A percentile compares a stretch with the other conserved stretches of the same genome.
Evolutionary conservation across 176 grass and related monocot genomes (phyloP).

Genomic region (Lolium perenne): DNA sequence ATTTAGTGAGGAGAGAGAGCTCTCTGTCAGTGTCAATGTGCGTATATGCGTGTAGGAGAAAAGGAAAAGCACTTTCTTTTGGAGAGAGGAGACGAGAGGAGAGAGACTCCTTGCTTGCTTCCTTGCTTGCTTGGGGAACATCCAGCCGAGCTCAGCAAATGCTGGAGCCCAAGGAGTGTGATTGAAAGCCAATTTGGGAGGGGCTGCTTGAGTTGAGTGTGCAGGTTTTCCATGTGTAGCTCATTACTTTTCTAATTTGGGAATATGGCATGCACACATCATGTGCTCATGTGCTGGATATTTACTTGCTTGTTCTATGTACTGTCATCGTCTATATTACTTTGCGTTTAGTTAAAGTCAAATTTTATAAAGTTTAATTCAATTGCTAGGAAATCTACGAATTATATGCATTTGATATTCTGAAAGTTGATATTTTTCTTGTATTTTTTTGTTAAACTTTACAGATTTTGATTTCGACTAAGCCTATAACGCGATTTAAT

Average conservation of each 20-base stretch:
- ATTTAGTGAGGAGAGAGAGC: conserved; percentile 7
- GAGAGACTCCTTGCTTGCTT: not conserved
- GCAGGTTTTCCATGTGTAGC: conserved; percentile 24
- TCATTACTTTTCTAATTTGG: conserved; percentile 32
- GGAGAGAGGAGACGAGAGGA: not conserved
- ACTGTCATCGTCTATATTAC: too few species aligned
- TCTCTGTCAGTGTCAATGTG: conserved; percentile 24
- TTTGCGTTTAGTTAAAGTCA: too few species aligned
- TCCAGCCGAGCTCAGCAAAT: conserved; percentile 5
- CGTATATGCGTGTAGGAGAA: conserved; percentile 16
- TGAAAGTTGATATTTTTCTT: too few species aligned
- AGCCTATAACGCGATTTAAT: too few species aligned
- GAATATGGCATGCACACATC: not conserved
- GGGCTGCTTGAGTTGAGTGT: not conserved
- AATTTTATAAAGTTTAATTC: too few species aligned
- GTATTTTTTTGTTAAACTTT: too few species aligned
- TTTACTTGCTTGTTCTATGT: not conserved
- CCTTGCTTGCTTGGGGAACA: conserved; percentile 17
- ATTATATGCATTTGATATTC: too few species aligned
- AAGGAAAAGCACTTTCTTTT: not conserved
- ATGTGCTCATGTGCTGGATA: conserved; percentile 28
- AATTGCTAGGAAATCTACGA: too few species aligned
- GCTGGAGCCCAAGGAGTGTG: not conserved
- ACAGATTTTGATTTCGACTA: too few species aligned
- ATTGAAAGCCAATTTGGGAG: conserved; percentile 41